A percentile compares a stretch with the other conserved stretches of the same genome.
Conservation (phyloP, 116 monocot species). For the Cymodocea nodosa region DNA sequence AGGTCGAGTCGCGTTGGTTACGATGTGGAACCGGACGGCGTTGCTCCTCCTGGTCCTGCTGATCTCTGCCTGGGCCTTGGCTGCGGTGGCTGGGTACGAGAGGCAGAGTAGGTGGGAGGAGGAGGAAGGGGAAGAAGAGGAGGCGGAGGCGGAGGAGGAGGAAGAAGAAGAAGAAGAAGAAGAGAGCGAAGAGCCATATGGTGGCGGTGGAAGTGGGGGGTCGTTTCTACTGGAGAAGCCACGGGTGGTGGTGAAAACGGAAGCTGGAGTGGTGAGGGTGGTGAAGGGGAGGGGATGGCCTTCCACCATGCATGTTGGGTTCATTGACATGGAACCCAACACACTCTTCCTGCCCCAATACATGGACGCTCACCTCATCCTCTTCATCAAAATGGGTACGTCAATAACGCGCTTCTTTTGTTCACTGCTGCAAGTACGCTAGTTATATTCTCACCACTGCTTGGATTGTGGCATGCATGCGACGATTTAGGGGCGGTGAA, state of each 20-base stretch:
- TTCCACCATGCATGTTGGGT: conserved; percentile 57
- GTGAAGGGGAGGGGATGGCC: conserved; percentile 26
- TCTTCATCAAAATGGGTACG: conserved; percentile 52
- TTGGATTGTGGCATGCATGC: no score
- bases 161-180: no score
- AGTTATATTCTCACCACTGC: no score
- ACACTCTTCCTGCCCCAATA: conserved; percentile 86
- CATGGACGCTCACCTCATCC: conserved; percentile 47
- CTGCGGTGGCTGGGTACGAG: conserved; percentile 3
- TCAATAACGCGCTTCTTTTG: no score
- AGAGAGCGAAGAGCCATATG: background rate
- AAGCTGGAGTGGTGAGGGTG: conserved; percentile 57
- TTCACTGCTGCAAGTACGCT: no score
- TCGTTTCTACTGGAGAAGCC: conserved; percentile 44
- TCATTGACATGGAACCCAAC: conserved; percentile 87
- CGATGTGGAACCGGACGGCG: conserved; percentile 2
- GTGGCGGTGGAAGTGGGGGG: conserved; percentile 10
- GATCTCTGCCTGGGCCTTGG: background rate
- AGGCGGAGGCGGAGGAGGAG: no score
- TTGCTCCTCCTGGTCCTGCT: conserved; percentile 2
- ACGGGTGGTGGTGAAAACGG: conserved; percentile 52
- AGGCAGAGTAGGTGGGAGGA: background rate
- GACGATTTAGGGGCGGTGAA: conserved; percentile 48
- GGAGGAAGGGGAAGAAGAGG: background rate
- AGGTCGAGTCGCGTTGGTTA: background rate